Conservation (phyloP, 305 asterid species). For the Solanum hybrid region DNA sequence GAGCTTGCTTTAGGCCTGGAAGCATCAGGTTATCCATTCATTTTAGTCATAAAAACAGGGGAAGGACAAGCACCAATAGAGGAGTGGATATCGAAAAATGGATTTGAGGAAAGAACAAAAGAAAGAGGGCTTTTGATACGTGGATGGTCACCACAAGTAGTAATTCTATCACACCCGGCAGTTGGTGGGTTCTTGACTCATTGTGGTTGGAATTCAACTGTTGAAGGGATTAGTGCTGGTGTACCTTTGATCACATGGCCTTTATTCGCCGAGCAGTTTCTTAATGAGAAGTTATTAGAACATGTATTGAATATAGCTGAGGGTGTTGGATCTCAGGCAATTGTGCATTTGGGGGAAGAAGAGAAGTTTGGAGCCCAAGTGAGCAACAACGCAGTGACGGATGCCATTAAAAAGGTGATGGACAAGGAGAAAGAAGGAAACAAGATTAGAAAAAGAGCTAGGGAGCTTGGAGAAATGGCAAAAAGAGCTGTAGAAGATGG, state of each 20-base stretch:
- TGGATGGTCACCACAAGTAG: conserved; percentile 56
- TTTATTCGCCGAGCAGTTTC: conserved; percentile 34
- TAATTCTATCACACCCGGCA: conserved; percentile 31
- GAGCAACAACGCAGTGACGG: conserved; percentile 16
- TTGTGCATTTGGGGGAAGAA: conserved; percentile 29
- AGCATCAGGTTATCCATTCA: conserved; percentile 14
- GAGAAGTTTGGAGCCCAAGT: conserved; percentile 31
- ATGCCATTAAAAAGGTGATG: conserved; percentile 33
- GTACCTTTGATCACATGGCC: conserved; percentile 50
- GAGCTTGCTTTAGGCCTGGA: conserved; percentile 29
- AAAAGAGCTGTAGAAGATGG: conserved; percentile 23
- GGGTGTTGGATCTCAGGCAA: conserved; percentile 11
- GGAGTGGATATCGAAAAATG: conserved; percentile 25
- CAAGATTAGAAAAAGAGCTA: conserved; percentile 27
- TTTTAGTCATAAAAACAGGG: conserved; percentile 13
- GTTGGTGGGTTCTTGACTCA: conserved; percentile 42
- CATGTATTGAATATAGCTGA: conserved; percentile 25
- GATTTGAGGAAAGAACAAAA: conserved; percentile 24
- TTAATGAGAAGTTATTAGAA: conserved; percentile 32
- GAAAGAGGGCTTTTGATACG: conserved; percentile 35
- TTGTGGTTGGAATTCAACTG: conserved; percentile 45
- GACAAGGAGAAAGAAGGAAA: conserved; percentile 30
- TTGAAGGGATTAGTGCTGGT: conserved; percentile 32
- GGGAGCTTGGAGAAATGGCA: conserved; percentile 27
- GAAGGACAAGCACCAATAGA: conserved; percentile 8